These are phyloP conservation scores for Ascomycota sp. DNA, from an alignment of 2,329 filamentous ascomycete species.

Conservation along the genomic window DNA sequence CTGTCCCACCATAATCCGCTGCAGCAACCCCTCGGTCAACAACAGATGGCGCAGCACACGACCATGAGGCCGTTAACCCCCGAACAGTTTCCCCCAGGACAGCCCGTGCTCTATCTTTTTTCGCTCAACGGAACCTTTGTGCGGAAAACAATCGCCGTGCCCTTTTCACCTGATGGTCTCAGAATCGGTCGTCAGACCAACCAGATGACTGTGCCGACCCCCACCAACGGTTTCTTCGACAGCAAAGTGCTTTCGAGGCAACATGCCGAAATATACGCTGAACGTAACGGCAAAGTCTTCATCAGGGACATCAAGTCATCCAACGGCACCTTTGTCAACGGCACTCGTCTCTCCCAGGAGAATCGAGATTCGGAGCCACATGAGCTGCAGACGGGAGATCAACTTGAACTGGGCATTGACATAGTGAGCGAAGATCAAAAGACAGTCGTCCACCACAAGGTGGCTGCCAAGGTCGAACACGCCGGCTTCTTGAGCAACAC, in stretches of 20 bases:
- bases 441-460: constrained; percentile 95
- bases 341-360: constrained; percentile 70
- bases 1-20: constrained; percentile 11
- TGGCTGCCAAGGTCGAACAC: constrained; percentile 90
- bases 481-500: constrained; percentile 62
- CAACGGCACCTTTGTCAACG: constrained; percentile 96
- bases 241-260: constrained; percentile 93
- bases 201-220: constrained; percentile 80
- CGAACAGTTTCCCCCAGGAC: constrained; percentile 39
- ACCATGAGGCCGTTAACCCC: constrained; percentile 41
- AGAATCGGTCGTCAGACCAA: constrained; percentile 94
- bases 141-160: constrained; percentile 85
- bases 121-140: constrained; percentile 95
- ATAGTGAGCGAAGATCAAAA: constrained; percentile 98
- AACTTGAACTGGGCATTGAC: constrained; percentile 87
- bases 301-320: constrained; percentile 97
- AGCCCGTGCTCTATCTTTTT: constrained; percentile 65
- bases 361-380: constrained; percentile 93
- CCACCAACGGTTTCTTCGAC: constrained; percentile 87
- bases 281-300: constrained; percentile 68
- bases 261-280: constrained; percentile 92
- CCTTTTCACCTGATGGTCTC: constrained; percentile 81
- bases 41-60: constrained; percentile 20
- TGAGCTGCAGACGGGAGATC: constrained; percentile 77
- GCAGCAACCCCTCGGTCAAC: constrained; percentile 12